These are phyloP conservation scores for Lactarius deliciosus DNA, from an alignment of 768 basidiomycete species.

Conservation along the genomic window DNA sequence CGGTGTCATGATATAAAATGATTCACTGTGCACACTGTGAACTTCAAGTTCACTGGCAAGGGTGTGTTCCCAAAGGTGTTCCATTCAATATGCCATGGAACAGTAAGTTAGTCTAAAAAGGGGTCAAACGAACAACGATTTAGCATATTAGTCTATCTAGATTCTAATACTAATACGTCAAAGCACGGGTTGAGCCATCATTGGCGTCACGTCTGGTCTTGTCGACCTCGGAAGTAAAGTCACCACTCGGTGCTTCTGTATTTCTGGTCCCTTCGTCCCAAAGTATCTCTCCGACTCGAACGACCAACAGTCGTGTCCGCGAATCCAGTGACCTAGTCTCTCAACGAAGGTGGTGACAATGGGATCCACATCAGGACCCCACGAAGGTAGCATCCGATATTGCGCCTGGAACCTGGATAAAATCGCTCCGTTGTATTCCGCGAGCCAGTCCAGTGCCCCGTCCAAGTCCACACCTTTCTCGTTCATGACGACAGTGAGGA, in stretches of 20 bases:
- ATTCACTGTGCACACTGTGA: no score
- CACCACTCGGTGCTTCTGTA: constrained; percentile 27
- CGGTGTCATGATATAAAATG: no score
- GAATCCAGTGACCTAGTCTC: constrained; percentile 44
- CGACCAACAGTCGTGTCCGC: constrained; percentile 36
- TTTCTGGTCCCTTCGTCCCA: constrained; percentile 34
- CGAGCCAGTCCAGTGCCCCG: constrained; percentile 42
- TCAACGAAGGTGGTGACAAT: constrained; percentile 39
- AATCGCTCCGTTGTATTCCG: constrained; percentile 28
- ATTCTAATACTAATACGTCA: neutral
- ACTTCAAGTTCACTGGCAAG: neutral
- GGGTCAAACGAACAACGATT: no score
- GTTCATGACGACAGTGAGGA: constrained; percentile 44
- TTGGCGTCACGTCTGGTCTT: constrained; percentile 8
- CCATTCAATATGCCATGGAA: neutral
- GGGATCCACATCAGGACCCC: constrained; percentile 38
- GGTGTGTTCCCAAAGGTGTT: neutral
- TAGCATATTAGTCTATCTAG: no score
- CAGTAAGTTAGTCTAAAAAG: neutral
- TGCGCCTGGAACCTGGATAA: constrained; percentile 37
- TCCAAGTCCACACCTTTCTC: constrained; percentile 38
- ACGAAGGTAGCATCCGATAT: constrained; percentile 37
- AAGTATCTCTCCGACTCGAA: constrained; percentile 41
- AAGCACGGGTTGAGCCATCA: constrained; percentile 13
- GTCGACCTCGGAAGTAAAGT: constrained; percentile 11